A percentile compares a stretch with the other conserved stretches of the same genome.
phyloP scores from a whole-genome alignment of 2,329 filamentous ascomycete genomes.

The Zasmidium cellare region DNA sequence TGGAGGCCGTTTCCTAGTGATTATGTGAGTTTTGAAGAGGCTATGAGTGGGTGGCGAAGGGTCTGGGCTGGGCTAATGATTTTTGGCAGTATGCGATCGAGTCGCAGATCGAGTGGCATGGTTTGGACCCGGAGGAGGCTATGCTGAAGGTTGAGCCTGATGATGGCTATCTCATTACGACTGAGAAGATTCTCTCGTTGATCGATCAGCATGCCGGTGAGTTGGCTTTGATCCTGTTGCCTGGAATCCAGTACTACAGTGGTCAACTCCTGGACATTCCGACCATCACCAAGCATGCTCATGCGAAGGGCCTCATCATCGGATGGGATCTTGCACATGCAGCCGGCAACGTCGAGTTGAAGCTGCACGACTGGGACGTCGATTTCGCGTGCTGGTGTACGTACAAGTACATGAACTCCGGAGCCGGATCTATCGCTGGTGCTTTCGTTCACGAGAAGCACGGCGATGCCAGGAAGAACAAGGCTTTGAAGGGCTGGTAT shows the following conservation, averaged over 20 bases:
- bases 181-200: constrained; percentile 66
- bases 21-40: constrained; percentile 59
- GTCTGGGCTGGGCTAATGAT: background rate
- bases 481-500: constrained; percentile 75
- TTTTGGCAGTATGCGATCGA: constrained; percentile 82
- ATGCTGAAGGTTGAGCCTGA: constrained; percentile 74
- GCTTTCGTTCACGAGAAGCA: constrained; percentile 78
- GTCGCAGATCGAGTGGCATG: constrained; percentile 74
- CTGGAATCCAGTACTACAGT: constrained; percentile 88
- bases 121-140: constrained; percentile 63
- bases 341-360: constrained; percentile 76
- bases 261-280: constrained; percentile 84
- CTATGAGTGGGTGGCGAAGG: background rate
- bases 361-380: constrained; percentile 83
- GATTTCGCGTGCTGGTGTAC: constrained; percentile 93
- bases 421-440: constrained; percentile 77
- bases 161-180: constrained; percentile 61
- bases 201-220: constrained; percentile 74
- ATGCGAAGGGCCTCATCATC: constrained; percentile 67
- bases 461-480: constrained; percentile 50
- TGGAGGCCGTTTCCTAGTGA: constrained; percentile 89
- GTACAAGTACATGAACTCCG: constrained; percentile 93
- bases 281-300: constrained; percentile 75
- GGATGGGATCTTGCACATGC: constrained; percentile 91
- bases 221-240: constrained; percentile 75